Evolutionary conservation across 2,329 filamentous ascomycete genomes (phyloP), one percentile per base, ranked within the genome.

Genomic region (Pyrenophora graminea): DNA sequence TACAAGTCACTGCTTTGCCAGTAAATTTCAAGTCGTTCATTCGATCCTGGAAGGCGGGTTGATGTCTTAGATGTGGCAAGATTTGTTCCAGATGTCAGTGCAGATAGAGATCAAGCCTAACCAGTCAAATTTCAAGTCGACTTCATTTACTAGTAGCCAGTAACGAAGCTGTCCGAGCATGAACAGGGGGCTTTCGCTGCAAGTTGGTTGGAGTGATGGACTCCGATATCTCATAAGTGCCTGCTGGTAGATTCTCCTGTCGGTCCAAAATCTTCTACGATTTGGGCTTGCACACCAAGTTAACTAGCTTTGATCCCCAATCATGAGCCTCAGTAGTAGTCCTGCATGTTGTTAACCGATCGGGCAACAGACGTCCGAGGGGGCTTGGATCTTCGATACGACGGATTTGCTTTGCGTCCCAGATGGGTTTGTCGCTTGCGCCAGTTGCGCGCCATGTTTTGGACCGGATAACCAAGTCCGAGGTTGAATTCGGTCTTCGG

Each of bases 81-180:
- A 30, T 41, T 18, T 12, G 4, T 41, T 34, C 37, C 19, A 47
- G 30, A 47, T 27, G 12, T 18, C 6, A 17, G 37, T 36, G 32
- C 37, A 41, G 15, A 19, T 41, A 8, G 19, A 15, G 12, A 34
- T 17, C 30, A 47, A 30, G 17, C 30, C 30, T 3, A 36, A 19
- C 21, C 45, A 47, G 15, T 47, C 45, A 18, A 36, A 47, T 15
- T 41, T 30, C 15, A 36, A 12, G 18, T 47, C 37, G 6, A 25
- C 27, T n/a, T 47, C 37, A 25, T 41, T 27, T 5, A 15, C 30
- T 36, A 47, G 37, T 13, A 47, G 30, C 37, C 30, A 47, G 12
- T 34, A 21, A 13, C 30, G 36, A 18, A 47, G 30, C 19, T 34
- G 18, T 40, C 13, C n/a, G 19, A 40, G 27, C 27, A 47, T 27